Conservation (phyloP, 352 stramenopile genomes). For the Pythium apleroticum region DNA sequence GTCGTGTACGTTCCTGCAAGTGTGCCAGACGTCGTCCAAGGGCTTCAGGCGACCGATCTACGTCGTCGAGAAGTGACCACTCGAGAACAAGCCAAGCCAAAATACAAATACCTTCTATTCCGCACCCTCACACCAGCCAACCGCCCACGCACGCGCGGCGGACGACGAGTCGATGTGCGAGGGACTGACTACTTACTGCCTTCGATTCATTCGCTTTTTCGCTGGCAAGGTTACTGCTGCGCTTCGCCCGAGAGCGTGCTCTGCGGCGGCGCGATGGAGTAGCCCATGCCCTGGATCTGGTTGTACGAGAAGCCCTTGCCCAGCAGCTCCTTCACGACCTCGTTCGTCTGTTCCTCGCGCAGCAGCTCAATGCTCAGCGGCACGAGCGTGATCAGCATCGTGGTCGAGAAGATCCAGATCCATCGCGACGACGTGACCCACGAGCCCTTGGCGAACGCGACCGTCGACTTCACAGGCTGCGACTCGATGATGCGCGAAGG, state of each 20-base stretch:
- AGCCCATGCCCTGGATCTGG: conserved; percentile 86
- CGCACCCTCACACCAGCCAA: neutral
- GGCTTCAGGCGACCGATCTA: conserved; percentile 78
- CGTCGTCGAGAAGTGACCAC: conserved; percentile 57
- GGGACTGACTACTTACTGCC: neutral
- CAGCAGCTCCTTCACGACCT: conserved; percentile 79
- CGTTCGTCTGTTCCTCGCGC: conserved; percentile 82
- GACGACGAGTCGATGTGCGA: no score
- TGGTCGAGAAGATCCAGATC: conserved; percentile 83
- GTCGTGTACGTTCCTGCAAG: conserved; percentile 67
- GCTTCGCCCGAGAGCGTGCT: conserved; percentile 61
- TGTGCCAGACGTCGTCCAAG: conserved; percentile 75
- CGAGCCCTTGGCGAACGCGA: conserved; percentile 60
- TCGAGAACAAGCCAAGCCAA: neutral
- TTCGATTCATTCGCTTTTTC: neutral
- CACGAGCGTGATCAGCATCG: conserved; percentile 82
- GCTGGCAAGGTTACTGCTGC: conserved; percentile 35
- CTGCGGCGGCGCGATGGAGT: conserved; percentile 64
- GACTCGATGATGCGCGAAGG: conserved; percentile 68
- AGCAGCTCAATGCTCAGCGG: conserved; percentile 86
- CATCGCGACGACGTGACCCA: conserved; percentile 42
- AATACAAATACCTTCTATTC: conserved; percentile 9
- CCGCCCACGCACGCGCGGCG: neutral
- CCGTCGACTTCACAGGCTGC: conserved; percentile 54
- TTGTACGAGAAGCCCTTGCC: conserved; percentile 82